Percentiles rank a stretch among this genome's conserved stretches.
Conservation (phyloP, 2,329 filamentous ascomycete genomes). For the Calcarisporium arbuscula region DNA sequence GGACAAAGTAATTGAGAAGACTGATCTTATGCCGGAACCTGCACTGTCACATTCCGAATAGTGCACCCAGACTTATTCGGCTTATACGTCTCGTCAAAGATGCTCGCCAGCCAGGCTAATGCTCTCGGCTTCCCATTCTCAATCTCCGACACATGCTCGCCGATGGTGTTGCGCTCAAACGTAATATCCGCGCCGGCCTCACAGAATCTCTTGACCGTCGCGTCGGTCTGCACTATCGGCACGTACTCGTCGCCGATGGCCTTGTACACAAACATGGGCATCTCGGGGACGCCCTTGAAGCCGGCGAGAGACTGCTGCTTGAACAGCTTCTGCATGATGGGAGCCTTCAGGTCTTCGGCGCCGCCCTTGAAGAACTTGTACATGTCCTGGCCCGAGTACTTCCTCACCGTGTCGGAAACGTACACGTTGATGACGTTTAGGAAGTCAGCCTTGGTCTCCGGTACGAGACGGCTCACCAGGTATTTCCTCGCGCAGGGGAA, state of each 20-base stretch:
- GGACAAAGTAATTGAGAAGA: no score
- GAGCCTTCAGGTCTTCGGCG: constrained; percentile 16
- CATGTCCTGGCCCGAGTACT: constrained; percentile 17
- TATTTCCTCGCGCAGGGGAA: constrained; percentile 10
- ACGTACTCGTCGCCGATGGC: constrained; percentile 39
- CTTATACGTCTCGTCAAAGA: constrained; percentile 12
- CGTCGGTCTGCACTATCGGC: constrained; percentile 35
- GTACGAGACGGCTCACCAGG: constrained; percentile 7
- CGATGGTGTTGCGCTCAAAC: constrained; percentile 37
- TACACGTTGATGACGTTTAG: no score
- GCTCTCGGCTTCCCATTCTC: no score
- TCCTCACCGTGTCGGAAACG: constrained; percentile 12
- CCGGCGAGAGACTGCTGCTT: constrained; percentile 23
- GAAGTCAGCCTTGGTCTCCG: constrained; percentile 8
- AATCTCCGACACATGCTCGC: constrained; percentile 31
- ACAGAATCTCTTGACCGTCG: constrained; percentile 34
- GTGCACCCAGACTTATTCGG: no score
- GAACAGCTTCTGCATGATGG: constrained; percentile 15
- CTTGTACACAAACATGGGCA: constrained; percentile 46
- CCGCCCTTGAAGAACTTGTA: constrained; percentile 22
- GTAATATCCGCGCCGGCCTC: constrained; percentile 30
- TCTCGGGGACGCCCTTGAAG: constrained; percentile 32
- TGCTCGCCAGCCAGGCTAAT: constrained; percentile 11
- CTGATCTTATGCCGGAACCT: no score
- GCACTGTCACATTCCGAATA: no score